Base-by-base conservation (phyloP, 495 filamentous ascomycete genomes). In the Hypoxylon subgilvum region DNA sequence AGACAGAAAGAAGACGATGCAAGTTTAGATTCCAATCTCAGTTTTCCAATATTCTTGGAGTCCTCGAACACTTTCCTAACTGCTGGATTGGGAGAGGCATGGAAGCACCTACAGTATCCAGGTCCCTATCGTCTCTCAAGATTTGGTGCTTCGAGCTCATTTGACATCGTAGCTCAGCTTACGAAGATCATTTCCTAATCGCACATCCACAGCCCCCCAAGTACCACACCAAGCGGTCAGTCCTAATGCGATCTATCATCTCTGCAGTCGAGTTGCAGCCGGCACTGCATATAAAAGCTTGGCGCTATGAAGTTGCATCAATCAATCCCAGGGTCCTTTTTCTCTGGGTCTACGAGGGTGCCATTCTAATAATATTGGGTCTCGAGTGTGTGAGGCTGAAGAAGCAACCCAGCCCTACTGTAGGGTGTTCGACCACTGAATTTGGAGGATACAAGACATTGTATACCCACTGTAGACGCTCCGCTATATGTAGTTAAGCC, bases 171-270 rank as follows among this genome's bases (percentile, higher is more conserved):
- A 39, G 31, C 43, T 58, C 36, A 58, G 53, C 60, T 63, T 41
- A 38, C 16, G 49, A 57, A 50, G 43, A 58, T 50, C 48, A 16
- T 17, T 54, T n/a, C 19, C 43, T 18, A 16, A 35, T 58, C 21
- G 14, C 22, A 30, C 38, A 36, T n/a, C 35, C 43, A 27, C 43
- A 19, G 23, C 8, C 34, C 6, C 28, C 22, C 40, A 32, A 10
- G 34, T 39, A 44, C 22, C 41, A 10, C 8, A 39, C 31, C 32
- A 39, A 40, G 22, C 36, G 28, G 40, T 40, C 9, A 36, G 38
- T 13, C 1, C 22, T 17, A n/a, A 4, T 18, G 21, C 39, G 52
- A 56, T 62, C 58, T 14, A 23, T n/a, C n/a, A n/a, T n/a, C n/a
- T n/a, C n/a, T 25, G 25, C 23, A 16, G 19, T 13, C 30, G 19